Percentiles rank a stretch among this genome's conserved stretches.
Evolutionary conservation across 129 eudicot species (phyloP).

Genomic region (carrot (Daucus carota)): DNA sequence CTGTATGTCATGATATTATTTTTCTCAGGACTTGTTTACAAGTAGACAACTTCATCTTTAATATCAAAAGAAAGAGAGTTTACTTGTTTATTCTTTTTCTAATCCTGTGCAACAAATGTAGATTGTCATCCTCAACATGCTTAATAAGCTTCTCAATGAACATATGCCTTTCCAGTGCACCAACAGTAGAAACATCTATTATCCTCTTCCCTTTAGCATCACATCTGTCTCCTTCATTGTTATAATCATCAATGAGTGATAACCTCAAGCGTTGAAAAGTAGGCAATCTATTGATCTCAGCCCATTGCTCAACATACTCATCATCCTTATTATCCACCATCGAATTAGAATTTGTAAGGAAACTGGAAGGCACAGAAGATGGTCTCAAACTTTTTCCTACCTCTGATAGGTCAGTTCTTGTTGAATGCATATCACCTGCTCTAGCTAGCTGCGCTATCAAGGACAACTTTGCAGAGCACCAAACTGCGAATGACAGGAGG

Average conservation of each 20-base stretch:
- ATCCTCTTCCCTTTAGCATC: conserved; percentile 31
- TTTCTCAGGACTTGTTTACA: neutral
- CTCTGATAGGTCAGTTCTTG: conserved; percentile 25
- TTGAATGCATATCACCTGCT: conserved; percentile 27
- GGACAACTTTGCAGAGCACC: conserved; percentile 13
- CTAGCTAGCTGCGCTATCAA: conserved; percentile 36
- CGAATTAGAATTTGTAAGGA: conserved; percentile 18
- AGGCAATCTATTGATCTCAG: conserved; percentile 40
- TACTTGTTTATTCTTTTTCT: conserved; percentile 44
- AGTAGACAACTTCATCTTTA: neutral
- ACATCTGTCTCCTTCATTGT: conserved; percentile 12
- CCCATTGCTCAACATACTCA: conserved; percentile 26
- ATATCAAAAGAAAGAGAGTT: neutral
- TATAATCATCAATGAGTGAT: conserved; percentile 34
- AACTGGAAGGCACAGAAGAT: conserved; percentile 27
- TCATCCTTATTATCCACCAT: conserved; percentile 17
- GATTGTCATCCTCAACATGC: conserved; percentile 49
- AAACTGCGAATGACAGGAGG: neutral
- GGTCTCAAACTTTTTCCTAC: conserved; percentile 31
- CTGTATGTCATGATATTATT: neutral
- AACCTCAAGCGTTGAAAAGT: conserved; percentile 37
- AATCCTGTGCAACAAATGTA: conserved; percentile 35
- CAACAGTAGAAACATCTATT: conserved; percentile 39
- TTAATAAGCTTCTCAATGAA: conserved; percentile 45
- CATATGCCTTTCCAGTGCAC: conserved; percentile 32